A percentile compares a stretch with the other conserved stretches of the same genome.
phyloP scores from a whole-genome alignment of 2,329 filamentous ascomycete genomes.

The Pestalotiopsis sp. region DNA sequence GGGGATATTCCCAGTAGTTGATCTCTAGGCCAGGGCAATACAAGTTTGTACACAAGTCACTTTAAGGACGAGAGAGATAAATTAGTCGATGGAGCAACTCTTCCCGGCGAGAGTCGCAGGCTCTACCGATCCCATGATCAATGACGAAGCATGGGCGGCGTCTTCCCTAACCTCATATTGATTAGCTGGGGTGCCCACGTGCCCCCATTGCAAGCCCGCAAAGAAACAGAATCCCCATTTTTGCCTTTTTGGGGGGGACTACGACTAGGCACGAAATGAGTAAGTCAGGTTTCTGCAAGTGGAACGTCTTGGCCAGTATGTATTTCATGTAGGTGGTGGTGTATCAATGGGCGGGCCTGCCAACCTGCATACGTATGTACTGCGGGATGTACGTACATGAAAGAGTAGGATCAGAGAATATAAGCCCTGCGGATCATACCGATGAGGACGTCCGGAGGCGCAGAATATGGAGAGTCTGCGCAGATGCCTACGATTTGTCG shows the following conservation, averaged over 20 bases:
- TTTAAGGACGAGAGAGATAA: not conserved
- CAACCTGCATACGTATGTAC: too few species aligned
- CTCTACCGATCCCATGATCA: constrained; percentile 12
- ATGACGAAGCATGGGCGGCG: not conserved
- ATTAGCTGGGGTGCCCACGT: constrained; percentile 7
- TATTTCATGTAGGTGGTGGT: not conserved
- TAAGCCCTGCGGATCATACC: too few species aligned
- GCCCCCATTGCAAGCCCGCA: not conserved
- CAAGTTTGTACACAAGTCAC: not conserved
- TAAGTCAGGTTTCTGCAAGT: not conserved
- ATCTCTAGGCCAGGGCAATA: not conserved
- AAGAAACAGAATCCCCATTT: not conserved
- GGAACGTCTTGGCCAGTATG: not conserved
- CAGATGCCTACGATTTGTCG: too few species aligned
- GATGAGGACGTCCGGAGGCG: too few species aligned
- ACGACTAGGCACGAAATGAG: not conserved
- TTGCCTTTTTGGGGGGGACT: not conserved
- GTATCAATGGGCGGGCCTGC: too few species aligned
- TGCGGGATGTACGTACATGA: too few species aligned
- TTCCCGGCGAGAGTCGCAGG: not conserved
- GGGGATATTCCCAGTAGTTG: not conserved
- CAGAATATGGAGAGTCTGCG: too few species aligned
- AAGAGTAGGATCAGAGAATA: too few species aligned
- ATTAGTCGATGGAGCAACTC: not conserved
- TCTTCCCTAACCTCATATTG: constrained; percentile 3